These are phyloP conservation scores for Blastobotrys petasosporus DNA, from an alignment of 1,139 yeast species.

Conservation along the genomic window DNA sequence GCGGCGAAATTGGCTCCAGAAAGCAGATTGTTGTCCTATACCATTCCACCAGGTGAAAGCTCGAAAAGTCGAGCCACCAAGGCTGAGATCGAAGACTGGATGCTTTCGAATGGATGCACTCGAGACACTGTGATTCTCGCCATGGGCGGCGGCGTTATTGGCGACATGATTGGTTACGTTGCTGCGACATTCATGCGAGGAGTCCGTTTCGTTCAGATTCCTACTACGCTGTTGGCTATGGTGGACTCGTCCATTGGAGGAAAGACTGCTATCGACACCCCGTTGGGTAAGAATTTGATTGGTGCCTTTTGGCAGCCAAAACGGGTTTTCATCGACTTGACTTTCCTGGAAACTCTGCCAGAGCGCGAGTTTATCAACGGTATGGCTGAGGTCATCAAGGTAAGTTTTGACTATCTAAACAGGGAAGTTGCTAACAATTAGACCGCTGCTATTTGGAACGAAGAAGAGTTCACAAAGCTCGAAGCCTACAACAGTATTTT, in stretches of 20 bases:
- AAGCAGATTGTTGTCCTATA: constrained; percentile 53
- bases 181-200: constrained; percentile 99
- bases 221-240: constrained; percentile 92
- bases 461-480: constrained; percentile 72
- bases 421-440: constrained; percentile 10
- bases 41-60: constrained; percentile 89
- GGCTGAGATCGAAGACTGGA: constrained; percentile 87
- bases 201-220: constrained; percentile 87
- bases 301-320: constrained; percentile 98
- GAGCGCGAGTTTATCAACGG: constrained; percentile 94
- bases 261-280: constrained; percentile 98
- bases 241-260: constrained; percentile 99
- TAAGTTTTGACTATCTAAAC: constrained; percentile 13
- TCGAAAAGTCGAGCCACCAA: constrained; percentile 84
- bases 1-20: constrained; percentile 17
- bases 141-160: constrained; percentile 97
- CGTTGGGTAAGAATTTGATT: constrained; percentile 88
- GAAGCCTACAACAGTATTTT: constrained; percentile 70
- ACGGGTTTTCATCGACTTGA: constrained; percentile 80
- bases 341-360: constrained; percentile 83
- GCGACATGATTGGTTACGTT: constrained; percentile 98
- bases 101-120: constrained; percentile 83
- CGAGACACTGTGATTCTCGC: constrained; percentile 94
- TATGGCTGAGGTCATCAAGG: constrained; percentile 94
- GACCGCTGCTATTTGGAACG: constrained; percentile 98